phyloP scores from a whole-genome alignment of 2,329 filamentous ascomycete species.

The Fusarium annulatum region DNA sequence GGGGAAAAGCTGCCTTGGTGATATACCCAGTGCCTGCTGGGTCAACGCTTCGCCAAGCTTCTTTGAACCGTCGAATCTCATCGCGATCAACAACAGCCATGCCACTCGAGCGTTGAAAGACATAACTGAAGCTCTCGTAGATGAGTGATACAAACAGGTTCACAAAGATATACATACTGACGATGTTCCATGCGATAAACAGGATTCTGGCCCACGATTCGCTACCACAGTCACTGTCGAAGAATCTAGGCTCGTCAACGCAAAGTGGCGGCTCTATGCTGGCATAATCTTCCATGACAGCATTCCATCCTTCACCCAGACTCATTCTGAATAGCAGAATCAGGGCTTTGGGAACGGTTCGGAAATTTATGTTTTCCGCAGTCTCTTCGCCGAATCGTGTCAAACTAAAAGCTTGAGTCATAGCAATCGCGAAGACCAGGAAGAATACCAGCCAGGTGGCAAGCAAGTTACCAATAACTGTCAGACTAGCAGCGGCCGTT shows the following conservation, averaged over 20 bases:
- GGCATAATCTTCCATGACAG: conserved; percentile 96
- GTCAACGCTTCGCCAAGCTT: conserved; percentile 97
- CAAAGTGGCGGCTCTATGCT: conserved; percentile 83
- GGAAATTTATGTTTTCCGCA: conserved; percentile 86
- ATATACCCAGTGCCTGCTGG: conserved; percentile 93
- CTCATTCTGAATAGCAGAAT: conserved; percentile 94
- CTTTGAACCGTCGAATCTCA: conserved; percentile 96
- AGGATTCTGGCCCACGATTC: conserved; percentile 86
- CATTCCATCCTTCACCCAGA: conserved; percentile 95
- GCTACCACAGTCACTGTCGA: conserved; percentile 92
- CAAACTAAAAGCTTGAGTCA: conserved; percentile 95
- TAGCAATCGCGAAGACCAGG: conserved; percentile 93
- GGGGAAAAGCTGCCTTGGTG: conserved; percentile 86
- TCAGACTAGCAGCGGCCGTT: conserved; percentile 92
- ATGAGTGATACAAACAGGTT: conserved; percentile 98
- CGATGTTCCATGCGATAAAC: conserved; percentile 97
- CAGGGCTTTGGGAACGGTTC: conserved; percentile 91
- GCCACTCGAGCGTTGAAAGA: conserved; percentile 96
- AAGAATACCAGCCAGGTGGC: conserved; percentile 99
- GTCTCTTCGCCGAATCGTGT: conserved; percentile 85
- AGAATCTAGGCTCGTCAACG: conserved; percentile 77
- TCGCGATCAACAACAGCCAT: conserved; percentile 90
- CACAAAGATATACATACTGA: conserved; percentile 99
- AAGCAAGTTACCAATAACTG: conserved; percentile 88
- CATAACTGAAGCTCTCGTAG: conserved; percentile 99